phyloP scores from a whole-genome alignment of 495 filamentous ascomycete species.

The Penicillium psychrofluorescens region DNA sequence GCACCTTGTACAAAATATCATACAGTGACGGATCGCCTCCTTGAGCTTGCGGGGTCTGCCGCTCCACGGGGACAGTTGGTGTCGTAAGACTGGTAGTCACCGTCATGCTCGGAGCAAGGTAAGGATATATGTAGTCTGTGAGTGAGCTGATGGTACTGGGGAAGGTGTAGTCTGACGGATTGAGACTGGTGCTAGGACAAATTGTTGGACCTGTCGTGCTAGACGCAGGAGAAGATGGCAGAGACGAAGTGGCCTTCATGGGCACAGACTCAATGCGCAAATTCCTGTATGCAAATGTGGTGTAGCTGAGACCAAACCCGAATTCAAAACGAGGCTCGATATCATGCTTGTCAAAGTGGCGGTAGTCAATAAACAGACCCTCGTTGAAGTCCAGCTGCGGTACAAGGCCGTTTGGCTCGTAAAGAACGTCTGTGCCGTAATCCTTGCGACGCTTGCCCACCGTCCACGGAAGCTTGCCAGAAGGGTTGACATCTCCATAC shows the following conservation, averaged over 20 bases:
- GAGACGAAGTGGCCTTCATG: too few species aligned
- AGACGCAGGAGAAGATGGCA: too few species aligned
- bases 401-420: conserved; percentile 22
- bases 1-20: conserved; percentile 47
- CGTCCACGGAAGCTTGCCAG: conserved; percentile 65
- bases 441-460: conserved; percentile 58
- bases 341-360: conserved; percentile 54
- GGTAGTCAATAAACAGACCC: conserved; percentile 60
- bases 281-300: conserved; percentile 48
- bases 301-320: conserved; percentile 61
- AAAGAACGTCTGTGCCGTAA: conserved; percentile 38
- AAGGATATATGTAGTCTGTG: too few species aligned
- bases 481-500: conserved; percentile 52
- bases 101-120: too few species aligned
- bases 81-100: too few species aligned
- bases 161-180: background rate
- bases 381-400: conserved; percentile 58
- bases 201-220: background rate
- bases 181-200: background rate
- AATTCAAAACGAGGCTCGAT: conserved; percentile 58
- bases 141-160: background rate
- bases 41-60: conserved; percentile 9
- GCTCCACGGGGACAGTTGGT: background rate
- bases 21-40: conserved; percentile 48
- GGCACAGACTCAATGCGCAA: conserved; percentile 10